Conservation (phyloP, 2,329 filamentous ascomycete species). For the Paraphoma chrysanthemicola region DNA sequence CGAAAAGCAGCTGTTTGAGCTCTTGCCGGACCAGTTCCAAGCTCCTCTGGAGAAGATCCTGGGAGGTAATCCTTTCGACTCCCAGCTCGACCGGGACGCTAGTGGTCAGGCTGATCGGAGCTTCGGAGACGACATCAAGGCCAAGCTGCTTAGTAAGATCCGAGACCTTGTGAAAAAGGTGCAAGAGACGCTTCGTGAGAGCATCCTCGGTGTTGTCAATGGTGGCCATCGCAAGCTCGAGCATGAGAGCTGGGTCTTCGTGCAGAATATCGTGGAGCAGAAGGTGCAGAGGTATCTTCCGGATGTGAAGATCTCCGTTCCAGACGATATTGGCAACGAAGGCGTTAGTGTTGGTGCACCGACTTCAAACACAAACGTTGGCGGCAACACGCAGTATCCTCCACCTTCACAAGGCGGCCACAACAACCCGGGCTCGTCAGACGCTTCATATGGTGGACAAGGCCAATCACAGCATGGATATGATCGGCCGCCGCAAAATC, state of each 20-base stretch:
- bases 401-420: slow-evolving; percentile 2
- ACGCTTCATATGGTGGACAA: slow-evolving; percentile 6
- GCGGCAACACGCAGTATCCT: slow-evolving; percentile 14
- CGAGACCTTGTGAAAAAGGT: slow-evolving; percentile 35
- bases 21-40: slow-evolving; percentile 38
- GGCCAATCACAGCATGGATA: slow-evolving; percentile 5
- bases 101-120: slow-evolving; percentile 28
- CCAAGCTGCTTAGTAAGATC: slow-evolving; percentile 33
- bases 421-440: background rate
- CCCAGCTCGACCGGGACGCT: slow-evolving; percentile 36
- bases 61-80: slow-evolving; percentile 39
- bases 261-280: slow-evolving; percentile 38
- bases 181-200: slow-evolving; percentile 37
- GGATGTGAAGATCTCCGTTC: slow-evolving; percentile 37
- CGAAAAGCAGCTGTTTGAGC: slow-evolving; percentile 38
- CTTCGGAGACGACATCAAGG: slow-evolving; percentile 39
- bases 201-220: slow-evolving; percentile 38
- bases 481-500: slow-evolving; percentile 10
- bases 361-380: slow-evolving; percentile 13
- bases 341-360: slow-evolving; percentile 36
- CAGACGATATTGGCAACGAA: slow-evolving; percentile 40
- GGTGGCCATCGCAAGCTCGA: slow-evolving; percentile 40
- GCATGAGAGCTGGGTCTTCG: slow-evolving; percentile 39
- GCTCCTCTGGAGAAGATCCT: slow-evolving; percentile 37
- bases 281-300: slow-evolving; percentile 39